Base-by-base conservation (phyloP, 495 filamentous ascomycete genomes). In the Penicillium manginii region DNA sequence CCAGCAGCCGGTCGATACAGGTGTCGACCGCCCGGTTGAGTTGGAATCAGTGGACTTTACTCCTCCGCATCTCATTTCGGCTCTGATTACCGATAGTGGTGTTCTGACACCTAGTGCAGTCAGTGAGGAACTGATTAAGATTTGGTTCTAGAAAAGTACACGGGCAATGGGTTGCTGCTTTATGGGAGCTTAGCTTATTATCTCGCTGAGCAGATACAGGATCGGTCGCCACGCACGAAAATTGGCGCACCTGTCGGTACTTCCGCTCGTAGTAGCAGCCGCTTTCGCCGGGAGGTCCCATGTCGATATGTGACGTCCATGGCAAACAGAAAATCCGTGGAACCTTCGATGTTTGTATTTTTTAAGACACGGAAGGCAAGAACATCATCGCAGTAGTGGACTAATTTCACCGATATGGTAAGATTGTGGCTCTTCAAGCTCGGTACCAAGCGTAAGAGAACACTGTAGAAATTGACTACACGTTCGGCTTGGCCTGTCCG, bases 21-120 rank as follows among this genome's bases (percentile, higher is more conserved):
- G 56, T 47, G 50, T 70, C 72, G 48, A 79, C 74, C 23, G 45
- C 8, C 58, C 58, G 7, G 56, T 66, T 17, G 68, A 71, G 55
- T 35, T 69, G n/a, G 82, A 87, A 55, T 81, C 80, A 42, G 92
- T 98, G 14, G 94, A 98, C 69, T 97, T 90, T 68, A 97, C 92
- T 66, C 89, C 91, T 33, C 90, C 90, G 8, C 82, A 91, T 62
- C 76, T 92, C 50, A 91, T 96, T 43, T 88, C 89, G 8, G 89
- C 88, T 8, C 78, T 93, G 57, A 88, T 93, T 55, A 92, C 90
- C 2, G 90, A 93, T 65, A 79, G 77, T 31, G 90, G 90, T 49
- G 84, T 92, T 4, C 73, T 91, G 54, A 89, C 88, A 12, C 89
- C 90, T 6, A 89, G 85, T 67, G 87, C 88, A 18, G 88, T 91